A percentile compares a stretch with the other conserved stretches of the same genome.
Evolutionary conservation across 495 filamentous ascomycete species (phyloP).

Genomic region (Lasiosphaeria miniovina): DNA sequence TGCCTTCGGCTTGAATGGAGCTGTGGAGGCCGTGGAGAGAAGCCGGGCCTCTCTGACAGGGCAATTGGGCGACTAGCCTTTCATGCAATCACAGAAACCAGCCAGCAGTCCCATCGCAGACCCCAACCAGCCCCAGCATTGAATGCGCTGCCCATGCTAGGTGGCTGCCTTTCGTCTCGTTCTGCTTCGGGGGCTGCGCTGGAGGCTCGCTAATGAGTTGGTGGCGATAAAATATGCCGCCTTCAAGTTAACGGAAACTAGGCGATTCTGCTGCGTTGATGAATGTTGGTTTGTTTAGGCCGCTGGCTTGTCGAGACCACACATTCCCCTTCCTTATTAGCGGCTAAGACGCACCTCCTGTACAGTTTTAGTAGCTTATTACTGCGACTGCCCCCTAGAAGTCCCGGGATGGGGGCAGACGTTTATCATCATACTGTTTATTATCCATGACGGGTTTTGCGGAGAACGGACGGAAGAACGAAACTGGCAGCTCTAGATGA

Average conservation of each 20-base stretch:
- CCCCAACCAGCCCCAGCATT: constrained; percentile 10
- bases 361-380: too few species aligned
- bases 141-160: constrained; percentile 9
- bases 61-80: constrained; percentile 22
- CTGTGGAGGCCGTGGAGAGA: constrained; percentile 10
- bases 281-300: too few species aligned
- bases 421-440: too few species aligned
- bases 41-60: constrained; percentile 17
- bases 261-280: neutral
- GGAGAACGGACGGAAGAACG: neutral
- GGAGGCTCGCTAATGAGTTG: neutral
- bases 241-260: neutral
- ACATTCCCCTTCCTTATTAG: too few species aligned
- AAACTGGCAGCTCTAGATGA: neutral
- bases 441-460: too few species aligned
- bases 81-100: constrained; percentile 17
- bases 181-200: neutral
- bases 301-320: too few species aligned
- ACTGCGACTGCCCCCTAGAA: too few species aligned
- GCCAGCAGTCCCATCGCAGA: constrained; percentile 8
- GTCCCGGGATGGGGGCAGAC: too few species aligned
- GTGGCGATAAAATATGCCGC: neutral
- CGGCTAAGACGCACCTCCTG: too few species aligned
- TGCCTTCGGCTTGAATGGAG: constrained; percentile 1
- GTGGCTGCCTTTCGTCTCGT: constrained; percentile 12